phyloP scores from a whole-genome alignment of 768 basidiomycete species.

The Cytidiella melzeri region DNA sequence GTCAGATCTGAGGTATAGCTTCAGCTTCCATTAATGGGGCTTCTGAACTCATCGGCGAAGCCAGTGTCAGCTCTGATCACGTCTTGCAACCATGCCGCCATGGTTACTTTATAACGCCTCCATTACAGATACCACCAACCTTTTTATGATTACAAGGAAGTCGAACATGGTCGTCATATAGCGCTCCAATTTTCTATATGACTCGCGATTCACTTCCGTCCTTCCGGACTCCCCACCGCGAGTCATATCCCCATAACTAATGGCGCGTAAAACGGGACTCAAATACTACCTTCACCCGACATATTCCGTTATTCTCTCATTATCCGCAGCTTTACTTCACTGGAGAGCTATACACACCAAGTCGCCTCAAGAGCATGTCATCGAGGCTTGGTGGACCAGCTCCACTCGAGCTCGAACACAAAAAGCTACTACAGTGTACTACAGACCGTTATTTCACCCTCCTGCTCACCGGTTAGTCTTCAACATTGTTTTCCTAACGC shows the following conservation, averaged over 20 bases:
- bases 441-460: background rate
- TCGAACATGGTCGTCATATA: no score
- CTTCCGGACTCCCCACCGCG: background rate
- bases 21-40: no score
- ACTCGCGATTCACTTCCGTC: background rate
- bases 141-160: no score
- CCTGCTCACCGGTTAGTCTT: background rate
- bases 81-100: no score
- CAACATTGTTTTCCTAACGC: background rate
- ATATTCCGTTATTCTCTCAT: background rate
- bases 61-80: no score
- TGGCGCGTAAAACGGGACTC: background rate
- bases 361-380: background rate
- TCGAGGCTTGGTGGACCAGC: background rate
- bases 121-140: no score
- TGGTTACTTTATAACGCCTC: background rate
- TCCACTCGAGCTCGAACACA: background rate
- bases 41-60: no score
- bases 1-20: no score
- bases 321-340: background rate
- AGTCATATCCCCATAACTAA: background rate
- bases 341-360: background rate
- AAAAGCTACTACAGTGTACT: background rate
- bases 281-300: background rate
- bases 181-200: no score